Base-by-base conservation (phyloP, 192 early-diverging fungal genomes). In the Fimicolochytrium jonesii region DNA sequence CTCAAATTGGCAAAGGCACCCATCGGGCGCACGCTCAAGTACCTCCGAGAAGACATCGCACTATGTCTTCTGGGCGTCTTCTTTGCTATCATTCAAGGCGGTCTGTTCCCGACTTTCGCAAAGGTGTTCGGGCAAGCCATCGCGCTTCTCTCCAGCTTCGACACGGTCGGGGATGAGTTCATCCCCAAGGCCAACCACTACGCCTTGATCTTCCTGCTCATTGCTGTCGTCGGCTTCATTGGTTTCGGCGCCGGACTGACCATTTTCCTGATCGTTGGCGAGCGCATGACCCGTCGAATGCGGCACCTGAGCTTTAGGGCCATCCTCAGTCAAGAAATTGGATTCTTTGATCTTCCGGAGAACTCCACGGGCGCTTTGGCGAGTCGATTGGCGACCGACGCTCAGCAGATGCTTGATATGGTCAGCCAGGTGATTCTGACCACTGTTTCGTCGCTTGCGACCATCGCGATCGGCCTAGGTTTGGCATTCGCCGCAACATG, bases 291-390 rank as follows among this genome's bases (percentile, higher is more conserved):
- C 18, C 26, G 49, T 13, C 70, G 69, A 18, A 64, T 84, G 25
- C 66, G 82, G 2, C 31, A 30, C n/a, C 41, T 29, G 20, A 63
- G 69, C 0, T 81, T 84, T 59, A 33, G 57, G 20, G 68, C 72
- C 6, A 43, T 84, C 13, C 13, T 84, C 48, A 54, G 71, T 18
- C 78, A 81, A 59, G 81, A 83, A n/a, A 75, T 84, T 70, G 70
- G 45, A 2, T 84, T 63, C 57, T 80, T 79, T 52, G 82, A 84
- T 50, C 72, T 77, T 13, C 79, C 86, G 43, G 48, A 61, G 22
- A 77, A 93, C 73, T 78, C 71, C 37, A 73, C 76, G 11, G 94
- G 94, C 33, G 83, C 84, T 15, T 69, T 97, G 42, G 90, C 91
- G 37, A 6, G 18, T 44, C 3, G 80, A 32, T 78, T 96, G 31